Conservation (phyloP, 108 stramenopile genomes). For the Pseudonitzschia delicatissima region DNA sequence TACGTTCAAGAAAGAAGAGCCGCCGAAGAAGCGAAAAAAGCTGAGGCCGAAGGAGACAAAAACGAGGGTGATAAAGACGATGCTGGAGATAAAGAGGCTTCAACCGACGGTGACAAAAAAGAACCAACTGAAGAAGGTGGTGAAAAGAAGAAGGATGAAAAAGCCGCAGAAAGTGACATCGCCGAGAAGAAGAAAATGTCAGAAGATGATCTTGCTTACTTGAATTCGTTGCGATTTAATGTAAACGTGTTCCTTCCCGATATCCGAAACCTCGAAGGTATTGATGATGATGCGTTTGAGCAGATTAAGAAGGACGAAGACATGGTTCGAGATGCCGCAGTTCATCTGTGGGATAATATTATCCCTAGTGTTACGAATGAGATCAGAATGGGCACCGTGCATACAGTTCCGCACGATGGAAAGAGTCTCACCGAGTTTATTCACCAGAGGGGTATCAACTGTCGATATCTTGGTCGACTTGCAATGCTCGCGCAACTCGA, state of each 20-base stretch:
- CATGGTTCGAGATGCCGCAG: slow-evolving; percentile 65
- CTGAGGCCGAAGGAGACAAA: slow-evolving; percentile 27
- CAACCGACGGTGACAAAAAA: slow-evolving; percentile 14
- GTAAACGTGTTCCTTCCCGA: slow-evolving; percentile 90
- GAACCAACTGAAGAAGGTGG: not conserved
- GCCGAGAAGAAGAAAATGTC: slow-evolving; percentile 32
- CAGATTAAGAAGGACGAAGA: slow-evolving; percentile 84
- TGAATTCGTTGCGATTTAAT: slow-evolving; percentile 73
- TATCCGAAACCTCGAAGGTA: slow-evolving; percentile 54
- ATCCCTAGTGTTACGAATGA: slow-evolving; percentile 75
- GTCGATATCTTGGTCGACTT: slow-evolving; percentile 92
- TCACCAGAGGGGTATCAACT: slow-evolving; percentile 91
- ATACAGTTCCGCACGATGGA: slow-evolving; percentile 76
- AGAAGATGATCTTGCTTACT: slow-evolving; percentile 69
- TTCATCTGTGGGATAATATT: slow-evolving; percentile 79
- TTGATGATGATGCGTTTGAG: slow-evolving; percentile 49
- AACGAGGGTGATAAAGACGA: slow-evolving; percentile 20
- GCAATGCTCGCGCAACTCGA: slow-evolving; percentile 75
- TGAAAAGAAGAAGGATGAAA: slow-evolving; percentile 21
- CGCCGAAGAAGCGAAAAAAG: slow-evolving; percentile 21
- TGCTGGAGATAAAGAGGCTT: not conserved
- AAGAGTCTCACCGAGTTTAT: slow-evolving; percentile 76
- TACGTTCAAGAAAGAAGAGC: slow-evolving; percentile 41
- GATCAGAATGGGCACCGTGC: slow-evolving; percentile 50
- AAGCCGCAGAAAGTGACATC: slow-evolving; percentile 22